Percentiles rank a stretch among this genome's conserved stretches.
phyloP scores from a whole-genome alignment of 2,329 filamentous ascomycete species.

The Epichloe hybrida region DNA sequence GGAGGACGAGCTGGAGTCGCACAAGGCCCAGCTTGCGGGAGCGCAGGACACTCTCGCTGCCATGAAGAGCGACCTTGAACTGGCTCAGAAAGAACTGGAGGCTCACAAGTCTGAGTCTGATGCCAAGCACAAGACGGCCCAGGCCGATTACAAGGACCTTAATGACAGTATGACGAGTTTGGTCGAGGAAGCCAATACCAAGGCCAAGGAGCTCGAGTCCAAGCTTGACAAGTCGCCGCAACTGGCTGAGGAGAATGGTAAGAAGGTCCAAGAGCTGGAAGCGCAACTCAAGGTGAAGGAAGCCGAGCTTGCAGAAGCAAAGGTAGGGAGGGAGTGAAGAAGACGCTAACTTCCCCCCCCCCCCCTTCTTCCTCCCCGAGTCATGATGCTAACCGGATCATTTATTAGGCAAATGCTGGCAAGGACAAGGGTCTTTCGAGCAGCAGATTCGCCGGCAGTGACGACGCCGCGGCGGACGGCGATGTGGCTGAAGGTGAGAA shows the following conservation, averaged over 20 bases:
- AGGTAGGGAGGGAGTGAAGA: slow-evolving; percentile 30
- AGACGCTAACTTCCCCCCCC: no score
- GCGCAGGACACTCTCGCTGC: slow-evolving; percentile 20
- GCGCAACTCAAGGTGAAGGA: slow-evolving; percentile 49
- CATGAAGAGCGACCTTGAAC: slow-evolving; percentile 29
- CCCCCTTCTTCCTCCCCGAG: background rate
- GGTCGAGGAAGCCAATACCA: slow-evolving; percentile 43
- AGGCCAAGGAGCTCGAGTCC: slow-evolving; percentile 37
- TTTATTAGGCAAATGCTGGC: slow-evolving; percentile 32
- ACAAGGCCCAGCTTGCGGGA: slow-evolving; percentile 20
- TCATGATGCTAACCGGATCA: background rate
- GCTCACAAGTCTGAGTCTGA: slow-evolving; percentile 37
- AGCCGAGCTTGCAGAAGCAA: slow-evolving; percentile 48
- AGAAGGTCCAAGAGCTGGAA: slow-evolving; percentile 35
- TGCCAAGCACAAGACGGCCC: slow-evolving; percentile 38
- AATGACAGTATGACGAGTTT: slow-evolving; percentile 48
- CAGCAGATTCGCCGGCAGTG: slow-evolving; percentile 37
- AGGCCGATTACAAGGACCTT: slow-evolving; percentile 49
- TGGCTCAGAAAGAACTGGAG: slow-evolving; percentile 39
- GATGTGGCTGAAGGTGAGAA: slow-evolving; percentile 43
- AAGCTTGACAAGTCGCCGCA: slow-evolving; percentile 32
- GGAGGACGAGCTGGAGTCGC: slow-evolving; percentile 22
- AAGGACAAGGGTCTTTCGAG: slow-evolving; percentile 38
- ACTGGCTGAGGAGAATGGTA: slow-evolving; percentile 33
- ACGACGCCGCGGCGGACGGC: slow-evolving; percentile 21